Percentiles rank a stretch among this genome's conserved stretches.
Conservation (phyloP, 192 early-diverging fungal species). For the Linnemannia schmuckeri region DNA sequence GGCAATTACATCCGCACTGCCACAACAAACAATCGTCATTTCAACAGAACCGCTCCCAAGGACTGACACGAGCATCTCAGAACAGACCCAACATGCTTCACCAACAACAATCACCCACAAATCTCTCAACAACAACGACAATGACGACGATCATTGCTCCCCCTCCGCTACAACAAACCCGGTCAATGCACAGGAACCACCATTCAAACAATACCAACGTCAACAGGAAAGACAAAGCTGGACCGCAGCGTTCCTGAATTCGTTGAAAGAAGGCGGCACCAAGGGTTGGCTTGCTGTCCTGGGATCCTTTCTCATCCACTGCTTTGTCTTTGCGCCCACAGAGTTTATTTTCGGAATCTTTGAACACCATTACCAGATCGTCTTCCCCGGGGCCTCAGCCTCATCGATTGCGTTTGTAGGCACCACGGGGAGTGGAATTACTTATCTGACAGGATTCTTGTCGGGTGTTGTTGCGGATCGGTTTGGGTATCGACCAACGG, state of each 20-base stretch:
- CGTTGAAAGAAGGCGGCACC: slow-evolving; percentile 21
- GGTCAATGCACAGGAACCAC: neutral
- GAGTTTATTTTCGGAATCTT: slow-evolving; percentile 47
- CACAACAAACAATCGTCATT: neutral
- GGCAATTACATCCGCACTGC: neutral
- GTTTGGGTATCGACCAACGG: slow-evolving; percentile 66
- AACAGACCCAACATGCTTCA: neutral
- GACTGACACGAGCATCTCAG: neutral
- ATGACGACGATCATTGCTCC: neutral
- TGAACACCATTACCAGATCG: slow-evolving; percentile 36
- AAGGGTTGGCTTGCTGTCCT: slow-evolving; percentile 42
- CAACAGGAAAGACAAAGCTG: neutral
- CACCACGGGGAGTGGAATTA: slow-evolving; percentile 40
- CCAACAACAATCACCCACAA: neutral
- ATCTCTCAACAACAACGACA: neutral
- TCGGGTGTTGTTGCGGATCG: slow-evolving; percentile 43
- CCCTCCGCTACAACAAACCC: neutral
- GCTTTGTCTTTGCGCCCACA: slow-evolving; percentile 51
- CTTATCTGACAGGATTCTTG: slow-evolving; percentile 48
- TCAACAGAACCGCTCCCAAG: neutral
- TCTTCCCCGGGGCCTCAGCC: slow-evolving; percentile 30
- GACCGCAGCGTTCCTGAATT: neutral
- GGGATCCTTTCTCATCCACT: slow-evolving; percentile 37
- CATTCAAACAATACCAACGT: neutral
- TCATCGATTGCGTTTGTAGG: slow-evolving; percentile 46